Evolutionary conservation across 1,284 basidiomycete species (phyloP).

Genomic region (Caloboletus inedulis): DNA sequence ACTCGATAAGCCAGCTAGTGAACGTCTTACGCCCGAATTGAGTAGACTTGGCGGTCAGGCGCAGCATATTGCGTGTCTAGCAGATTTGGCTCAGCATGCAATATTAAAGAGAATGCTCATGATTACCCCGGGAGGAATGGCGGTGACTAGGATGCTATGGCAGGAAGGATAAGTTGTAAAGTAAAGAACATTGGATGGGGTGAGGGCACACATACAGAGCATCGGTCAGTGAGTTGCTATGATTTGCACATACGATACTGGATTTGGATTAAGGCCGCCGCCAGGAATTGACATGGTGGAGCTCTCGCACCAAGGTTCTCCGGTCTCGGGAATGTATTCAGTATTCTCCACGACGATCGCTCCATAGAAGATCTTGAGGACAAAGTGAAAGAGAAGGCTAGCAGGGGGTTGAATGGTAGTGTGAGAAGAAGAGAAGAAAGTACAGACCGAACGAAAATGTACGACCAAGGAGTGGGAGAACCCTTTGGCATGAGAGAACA

Average conservation of each 20-base stretch:
- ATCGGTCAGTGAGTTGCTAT: conserved; percentile 82
- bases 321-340: conserved; percentile 64
- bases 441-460: conserved; percentile 57
- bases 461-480: conserved; percentile 64
- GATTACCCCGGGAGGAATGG: conserved; percentile 63
- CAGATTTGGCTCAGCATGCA: conserved; percentile 6
- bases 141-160: conserved; percentile 61
- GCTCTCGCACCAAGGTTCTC: conserved; percentile 64
- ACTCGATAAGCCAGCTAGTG: conserved; percentile 85
- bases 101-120: not conserved
- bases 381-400: conserved; percentile 70
- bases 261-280: not conserved
- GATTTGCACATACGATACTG: conserved; percentile 74
- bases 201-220: conserved; percentile 58
- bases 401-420: conserved; percentile 1
- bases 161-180: not conserved
- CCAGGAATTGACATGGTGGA: conserved; percentile 28
- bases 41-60: conserved; percentile 81
- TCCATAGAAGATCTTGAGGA: conserved; percentile 85
- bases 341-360: conserved; percentile 82
- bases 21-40: conserved; percentile 80
- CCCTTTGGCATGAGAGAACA: conserved; percentile 38
- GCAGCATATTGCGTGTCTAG: conserved; percentile 67
- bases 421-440: not conserved
- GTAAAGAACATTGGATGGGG: not conserved